Base-by-base conservation (phyloP, 306 rosid species). In the Parietaria judaica region DNA sequence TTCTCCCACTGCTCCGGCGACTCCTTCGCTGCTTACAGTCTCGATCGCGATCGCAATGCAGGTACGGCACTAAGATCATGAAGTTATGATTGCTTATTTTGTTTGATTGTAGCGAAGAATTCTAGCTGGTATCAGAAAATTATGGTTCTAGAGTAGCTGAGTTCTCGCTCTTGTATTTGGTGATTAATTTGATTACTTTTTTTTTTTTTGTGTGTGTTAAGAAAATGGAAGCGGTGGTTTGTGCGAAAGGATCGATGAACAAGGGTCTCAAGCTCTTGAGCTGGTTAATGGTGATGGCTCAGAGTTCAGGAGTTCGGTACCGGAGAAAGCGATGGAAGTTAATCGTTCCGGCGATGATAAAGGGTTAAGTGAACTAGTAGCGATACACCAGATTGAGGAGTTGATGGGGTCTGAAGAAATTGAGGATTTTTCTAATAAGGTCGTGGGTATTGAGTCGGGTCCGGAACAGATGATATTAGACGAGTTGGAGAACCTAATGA, bases 1-100 rank as follows among this genome's bases (percentile, higher is more conserved):
- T 44, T 84, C n/a, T 80, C 89, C 36, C 83, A 76, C 14, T 77
- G 74, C 66, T 54, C 43, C 62, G 77, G 64, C 11, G 58, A 71
- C 1, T 64, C 76, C 51, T 59, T 51, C 14, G 36, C 70, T 11
- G n/a, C 46, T 60, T 69, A 49, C 46, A 12, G 23, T 48, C 53
- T 66, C 51, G 51, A 70, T 50, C 76, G 60, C 44, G 61, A 73
- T 57, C 65, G 63, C 11, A 68, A 49, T 68, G 49, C 54, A 49
- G 79, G 88, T 82, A 68, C 11, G 39, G 1, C 16, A 2, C 17
- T 8, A 13, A 38, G 36, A 23, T 37, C 1, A 6, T 3, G n/a
- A 17, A 39, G 53, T 38, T 50, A 58, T 60, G 17, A 39, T 6
- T 58, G 45, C 45, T 41, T 5, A 41, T 41, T 5, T 38, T n/a